These are phyloP conservation scores for Heliamphora exappendiculata DNA, from an alignment of 148 eudicot species.

Conservation along the genomic window DNA sequence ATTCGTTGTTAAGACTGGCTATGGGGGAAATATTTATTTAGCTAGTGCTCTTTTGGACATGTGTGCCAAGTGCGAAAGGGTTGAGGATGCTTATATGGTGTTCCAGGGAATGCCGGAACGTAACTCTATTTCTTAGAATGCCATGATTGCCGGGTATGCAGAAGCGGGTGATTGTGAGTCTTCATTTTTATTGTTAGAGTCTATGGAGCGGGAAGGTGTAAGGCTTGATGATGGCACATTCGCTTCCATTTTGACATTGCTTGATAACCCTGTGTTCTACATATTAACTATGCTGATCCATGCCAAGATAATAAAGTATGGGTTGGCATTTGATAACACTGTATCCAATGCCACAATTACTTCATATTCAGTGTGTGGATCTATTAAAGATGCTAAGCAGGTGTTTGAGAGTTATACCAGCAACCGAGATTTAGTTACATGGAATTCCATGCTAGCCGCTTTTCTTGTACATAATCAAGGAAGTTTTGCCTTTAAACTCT, in stretches of 20 bases:
- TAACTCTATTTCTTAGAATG: constrained; percentile 67
- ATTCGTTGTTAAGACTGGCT: constrained; percentile 42
- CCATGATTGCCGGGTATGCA: constrained; percentile 62
- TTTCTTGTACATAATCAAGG: constrained; percentile 36
- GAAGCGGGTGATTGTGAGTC: constrained; percentile 26
- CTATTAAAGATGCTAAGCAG: constrained; percentile 41
- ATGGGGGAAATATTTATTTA: constrained; percentile 33
- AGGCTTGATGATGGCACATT: constrained; percentile 56
- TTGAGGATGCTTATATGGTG: constrained; percentile 47
- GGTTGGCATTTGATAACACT: constrained; percentile 39
- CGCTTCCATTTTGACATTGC: constrained; percentile 57
- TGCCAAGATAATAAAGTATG: constrained; percentile 45
- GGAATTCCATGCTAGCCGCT: constrained; percentile 77
- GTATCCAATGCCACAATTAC: constrained; percentile 57
- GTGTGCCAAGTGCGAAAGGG: constrained; percentile 61
- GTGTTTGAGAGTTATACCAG: constrained; percentile 34
- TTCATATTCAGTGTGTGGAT: constrained; percentile 57
- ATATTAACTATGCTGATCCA: constrained; percentile 44
- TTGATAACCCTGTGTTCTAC: constrained; percentile 36
- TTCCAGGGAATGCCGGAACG: constrained; percentile 39
- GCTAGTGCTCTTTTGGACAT: constrained; percentile 68
- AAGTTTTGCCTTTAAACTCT: constrained; percentile 41
- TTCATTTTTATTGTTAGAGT: constrained; percentile 32
- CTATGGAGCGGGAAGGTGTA: constrained; percentile 47
- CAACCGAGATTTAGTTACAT: constrained; percentile 52